phyloP scores from a whole-genome alignment of 176 grass and related monocot genomes.

The Zizania latifolia region DNA sequence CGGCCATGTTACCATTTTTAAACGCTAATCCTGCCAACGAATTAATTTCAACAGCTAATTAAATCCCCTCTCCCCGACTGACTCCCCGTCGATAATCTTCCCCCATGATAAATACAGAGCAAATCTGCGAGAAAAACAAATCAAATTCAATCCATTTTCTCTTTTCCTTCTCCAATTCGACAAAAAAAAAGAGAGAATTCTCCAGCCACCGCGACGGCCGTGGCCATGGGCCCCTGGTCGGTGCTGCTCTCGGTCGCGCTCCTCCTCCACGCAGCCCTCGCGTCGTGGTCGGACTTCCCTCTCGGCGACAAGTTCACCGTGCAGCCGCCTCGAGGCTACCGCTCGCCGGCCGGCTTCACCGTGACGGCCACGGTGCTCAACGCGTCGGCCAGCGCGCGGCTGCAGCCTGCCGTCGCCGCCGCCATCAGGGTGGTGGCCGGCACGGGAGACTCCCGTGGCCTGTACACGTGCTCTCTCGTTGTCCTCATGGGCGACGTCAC shows the following conservation, averaged over 20 bases:
- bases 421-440: constrained; percentile 26
- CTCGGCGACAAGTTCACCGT: constrained; percentile 23
- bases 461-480: constrained; percentile 27
- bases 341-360: background rate
- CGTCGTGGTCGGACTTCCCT: constrained; percentile 25
- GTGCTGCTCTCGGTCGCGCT: background rate
- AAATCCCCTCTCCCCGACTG: background rate
- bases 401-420: constrained; percentile 3
- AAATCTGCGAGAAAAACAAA: background rate
- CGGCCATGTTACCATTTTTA: constrained; percentile 12
- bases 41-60: constrained; percentile 16
- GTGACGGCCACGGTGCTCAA: constrained; percentile 18
- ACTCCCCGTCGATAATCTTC: no score
- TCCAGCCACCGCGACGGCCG: background rate
- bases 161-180: background rate
- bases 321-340: no score
- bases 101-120: constrained; percentile 1
- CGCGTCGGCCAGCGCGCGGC: background rate
- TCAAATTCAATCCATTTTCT: background rate
- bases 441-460: background rate
- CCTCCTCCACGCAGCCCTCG: background rate
- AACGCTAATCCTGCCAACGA: constrained; percentile 1
- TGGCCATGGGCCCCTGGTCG: background rate
- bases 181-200: background rate
- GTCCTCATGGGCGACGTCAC: constrained; percentile 40